Conservation (phyloP, 768 basidiomycete species). For the Auricularia heimuer region DNA sequence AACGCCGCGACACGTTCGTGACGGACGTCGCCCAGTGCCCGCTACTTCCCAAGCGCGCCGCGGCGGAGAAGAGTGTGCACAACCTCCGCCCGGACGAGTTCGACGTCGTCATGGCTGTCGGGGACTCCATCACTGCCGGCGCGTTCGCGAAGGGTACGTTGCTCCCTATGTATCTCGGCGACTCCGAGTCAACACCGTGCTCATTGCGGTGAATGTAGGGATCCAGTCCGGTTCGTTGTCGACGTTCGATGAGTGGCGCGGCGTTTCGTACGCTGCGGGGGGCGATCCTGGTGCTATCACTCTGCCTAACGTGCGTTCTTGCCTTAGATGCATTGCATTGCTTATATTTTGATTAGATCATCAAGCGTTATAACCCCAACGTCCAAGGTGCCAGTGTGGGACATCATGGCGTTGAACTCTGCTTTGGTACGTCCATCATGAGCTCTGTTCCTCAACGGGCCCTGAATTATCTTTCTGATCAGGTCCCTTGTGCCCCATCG, state of each 20-base stretch:
- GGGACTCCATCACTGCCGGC: slow-evolving; percentile 26
- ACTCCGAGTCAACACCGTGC: too few relatives aligned
- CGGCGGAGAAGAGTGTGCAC: neutral
- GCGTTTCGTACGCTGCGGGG: slow-evolving; percentile 14
- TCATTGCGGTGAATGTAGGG: neutral
- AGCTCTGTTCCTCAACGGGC: neutral
- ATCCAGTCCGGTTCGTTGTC: slow-evolving; percentile 7
- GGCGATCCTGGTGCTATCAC: slow-evolving; percentile 14
- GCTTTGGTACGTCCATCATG: slow-evolving; percentile 8
- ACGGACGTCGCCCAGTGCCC: neutral
- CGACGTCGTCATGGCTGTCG: slow-evolving; percentile 22
- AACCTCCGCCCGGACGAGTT: slow-evolving; percentile 21
- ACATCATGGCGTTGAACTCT: slow-evolving; percentile 10
- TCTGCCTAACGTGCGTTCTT: slow-evolving; percentile 12
- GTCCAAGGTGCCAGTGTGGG: slow-evolving; percentile 9
- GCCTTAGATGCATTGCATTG: neutral
- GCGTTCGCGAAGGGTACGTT: slow-evolving; percentile 13
- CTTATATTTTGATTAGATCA: slow-evolving; percentile 4
- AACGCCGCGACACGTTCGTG: neutral
- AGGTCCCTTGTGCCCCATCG: neutral
- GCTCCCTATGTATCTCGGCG: too few relatives aligned
- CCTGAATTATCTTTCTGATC: neutral
- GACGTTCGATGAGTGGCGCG: slow-evolving; percentile 14
- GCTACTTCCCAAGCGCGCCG: neutral
- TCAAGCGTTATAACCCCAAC: slow-evolving; percentile 10